Base-by-base conservation (phyloP, 73 alveolate species). In the Vitrella brassicaformis region DNA sequence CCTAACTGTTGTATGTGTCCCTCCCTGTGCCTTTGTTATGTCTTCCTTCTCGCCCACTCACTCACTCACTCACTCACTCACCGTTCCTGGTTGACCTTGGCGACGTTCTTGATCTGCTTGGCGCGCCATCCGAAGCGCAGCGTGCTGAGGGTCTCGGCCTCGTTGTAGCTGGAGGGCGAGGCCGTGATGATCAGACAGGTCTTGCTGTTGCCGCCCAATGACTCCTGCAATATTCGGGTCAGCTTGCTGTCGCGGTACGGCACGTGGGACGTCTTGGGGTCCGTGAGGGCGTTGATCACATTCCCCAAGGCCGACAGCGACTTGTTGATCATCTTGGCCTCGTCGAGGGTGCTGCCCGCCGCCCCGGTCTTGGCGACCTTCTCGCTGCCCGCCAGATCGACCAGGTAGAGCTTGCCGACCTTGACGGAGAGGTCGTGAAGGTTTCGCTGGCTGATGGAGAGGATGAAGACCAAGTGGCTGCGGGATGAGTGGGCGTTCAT, bases 401-500 rank as follows among this genome's bases (percentile, higher is more conserved):
- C 94, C 78, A 88, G 69, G 78, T 84, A 86, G 73, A 88, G 80
- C 27, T 84, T 77, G 18, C 91, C 87, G 31, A 79, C 87, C 86
- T 84, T 84, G 72, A 84, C 76, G 68, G 91, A 83, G 64, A 80
- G 80, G 45, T 71, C 85, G 66, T 72, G 81, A 73, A 70, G 73
- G 80, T 85, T 85, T 45, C 71, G 78, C 73, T 85, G 80, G 80
- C 84, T 91, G 28, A 88, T 78, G 67, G 86, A 75, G 31, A 88
- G 56, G 80, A 88, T 88, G 75, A 88, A 84, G 19, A 88, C 85
- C 46, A 94, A 85, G 76, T 92, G 98, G 18, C 95, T 88, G 80
- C 98, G 83, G 70, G 92, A 82, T 9, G 94, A 86, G 78, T 89
- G 89, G 56, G 85, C 94, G 78, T 91, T 91, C 94, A 89, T 83